phyloP scores from a whole-genome alignment of 2,329 filamentous ascomycete species.

The Massarina eburnea region DNA sequence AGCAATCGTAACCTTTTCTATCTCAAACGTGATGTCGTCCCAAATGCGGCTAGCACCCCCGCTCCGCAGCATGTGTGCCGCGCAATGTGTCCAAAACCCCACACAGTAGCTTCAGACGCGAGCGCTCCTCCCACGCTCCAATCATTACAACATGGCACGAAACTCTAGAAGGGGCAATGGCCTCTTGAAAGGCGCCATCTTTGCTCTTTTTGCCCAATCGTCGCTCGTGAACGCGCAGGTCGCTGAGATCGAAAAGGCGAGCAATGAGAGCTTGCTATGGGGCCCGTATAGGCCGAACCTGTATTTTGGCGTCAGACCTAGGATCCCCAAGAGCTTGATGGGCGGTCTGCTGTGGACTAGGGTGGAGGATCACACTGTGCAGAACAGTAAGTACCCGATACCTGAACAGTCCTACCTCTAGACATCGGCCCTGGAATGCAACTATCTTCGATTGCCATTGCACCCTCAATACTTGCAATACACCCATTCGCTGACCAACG shows the following conservation, averaged over 20 bases:
- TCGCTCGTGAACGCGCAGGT: conserved; percentile 33
- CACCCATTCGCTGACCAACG: conserved; percentile 12
- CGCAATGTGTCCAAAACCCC: conserved; percentile 22
- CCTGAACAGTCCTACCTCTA: not conserved
- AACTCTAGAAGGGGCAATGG: conserved; percentile 19
- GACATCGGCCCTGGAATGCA: not conserved
- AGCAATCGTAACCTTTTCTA: not conserved
- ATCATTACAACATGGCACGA: conserved; percentile 26
- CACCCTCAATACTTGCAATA: not conserved
- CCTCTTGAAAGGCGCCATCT: conserved; percentile 22
- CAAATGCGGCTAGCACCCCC: conserved; percentile 10
- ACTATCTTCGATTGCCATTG: not conserved
- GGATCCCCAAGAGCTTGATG: conserved; percentile 77
- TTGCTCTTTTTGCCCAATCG: conserved; percentile 26
- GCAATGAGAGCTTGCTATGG: conserved; percentile 89
- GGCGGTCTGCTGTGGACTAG: conserved; percentile 87
- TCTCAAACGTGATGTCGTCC: not conserved
- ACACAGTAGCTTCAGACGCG: conserved; percentile 8
- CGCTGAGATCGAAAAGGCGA: conserved; percentile 48
- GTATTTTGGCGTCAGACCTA: conserved; percentile 87
- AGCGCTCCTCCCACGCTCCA: conserved; percentile 17
- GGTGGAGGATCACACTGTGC: conserved; percentile 77
- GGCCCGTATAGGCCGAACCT: conserved; percentile 92
- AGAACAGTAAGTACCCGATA: conserved; percentile 65
- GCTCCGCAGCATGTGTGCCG: conserved; percentile 21